A percentile compares a stretch with the other conserved stretches of the same genome.
phyloP scores from a whole-genome alignment of 257 asterid species.

The Handroanthus guayacan region DNA sequence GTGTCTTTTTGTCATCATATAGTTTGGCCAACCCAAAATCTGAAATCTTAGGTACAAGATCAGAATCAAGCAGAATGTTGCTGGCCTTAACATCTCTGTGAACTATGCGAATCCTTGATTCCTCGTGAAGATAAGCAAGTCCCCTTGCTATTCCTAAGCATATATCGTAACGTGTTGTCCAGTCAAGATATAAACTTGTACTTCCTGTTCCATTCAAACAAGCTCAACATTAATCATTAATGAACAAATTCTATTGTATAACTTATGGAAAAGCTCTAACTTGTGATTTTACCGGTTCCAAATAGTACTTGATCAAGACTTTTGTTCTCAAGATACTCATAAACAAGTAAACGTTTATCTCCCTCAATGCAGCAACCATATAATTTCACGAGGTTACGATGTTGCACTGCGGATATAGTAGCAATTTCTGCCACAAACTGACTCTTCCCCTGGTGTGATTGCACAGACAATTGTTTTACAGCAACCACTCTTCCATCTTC shows the following conservation, averaged over 20 bases:
- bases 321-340: conserved; percentile 66
- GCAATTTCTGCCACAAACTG: conserved; percentile 71
- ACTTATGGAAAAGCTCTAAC: not conserved
- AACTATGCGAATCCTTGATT: conserved; percentile 55
- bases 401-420: conserved; percentile 67
- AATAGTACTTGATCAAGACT: conserved; percentile 67
- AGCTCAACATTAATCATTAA: not conserved
- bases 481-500: conserved; percentile 57
- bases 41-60: conserved; percentile 56
- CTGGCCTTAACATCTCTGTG: conserved; percentile 47
- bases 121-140: conserved; percentile 63
- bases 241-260: not conserved
- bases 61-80: conserved; percentile 49
- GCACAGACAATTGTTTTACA: conserved; percentile 59
- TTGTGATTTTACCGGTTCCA: conserved; percentile 34
- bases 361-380: conserved; percentile 74
- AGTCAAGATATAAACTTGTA: conserved; percentile 50
- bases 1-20: conserved; percentile 60
- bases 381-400: conserved; percentile 67
- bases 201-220: conserved; percentile 43
- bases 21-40: conserved; percentile 65
- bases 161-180: conserved; percentile 60
- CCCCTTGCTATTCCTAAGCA: conserved; percentile 75
- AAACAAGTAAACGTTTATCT: conserved; percentile 56
- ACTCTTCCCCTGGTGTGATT: conserved; percentile 63